These are phyloP conservation scores for Aspergillus sp. DNA, from an alignment of 2,329 filamentous ascomycete genomes.

Conservation along the genomic window DNA sequence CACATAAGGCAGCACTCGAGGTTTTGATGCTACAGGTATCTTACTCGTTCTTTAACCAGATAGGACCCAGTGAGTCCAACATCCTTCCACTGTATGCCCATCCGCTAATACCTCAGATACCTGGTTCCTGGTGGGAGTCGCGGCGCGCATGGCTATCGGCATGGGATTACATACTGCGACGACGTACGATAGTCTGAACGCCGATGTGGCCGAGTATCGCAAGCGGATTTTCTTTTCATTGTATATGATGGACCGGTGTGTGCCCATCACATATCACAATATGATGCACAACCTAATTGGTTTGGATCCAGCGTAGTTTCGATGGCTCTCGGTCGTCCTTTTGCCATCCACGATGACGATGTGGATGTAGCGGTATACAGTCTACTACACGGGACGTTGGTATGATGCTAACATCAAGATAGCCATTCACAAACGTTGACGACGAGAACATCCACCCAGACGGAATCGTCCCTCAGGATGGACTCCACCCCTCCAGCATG, in stretches of 20 bases:
- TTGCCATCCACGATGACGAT: constrained; percentile 48
- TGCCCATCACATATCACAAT: neutral
- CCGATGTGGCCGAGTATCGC: constrained; percentile 35
- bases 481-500: constrained; percentile 36
- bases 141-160: constrained; percentile 45
- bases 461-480: constrained; percentile 18
- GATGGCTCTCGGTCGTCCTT: constrained; percentile 45
- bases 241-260: constrained; percentile 50
- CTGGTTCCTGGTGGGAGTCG: constrained; percentile 48
- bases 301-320: constrained; percentile 40
- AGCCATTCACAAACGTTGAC: constrained; percentile 40
- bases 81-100: neutral
- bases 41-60: constrained; percentile 50
- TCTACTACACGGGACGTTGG: neutral
- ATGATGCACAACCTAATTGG: neutral
- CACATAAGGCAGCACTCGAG: constrained; percentile 41
- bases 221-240: constrained; percentile 49
- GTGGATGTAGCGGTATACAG: constrained; percentile 39
- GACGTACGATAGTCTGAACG: constrained; percentile 33
- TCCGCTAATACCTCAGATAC: constrained; percentile 32
- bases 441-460: constrained; percentile 33
- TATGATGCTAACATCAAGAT: neutral
- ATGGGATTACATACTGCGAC: constrained; percentile 43
- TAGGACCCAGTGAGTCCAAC: constrained; percentile 43
- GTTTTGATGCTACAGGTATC: constrained; percentile 49